Conservation (phyloP, 2,329 filamentous ascomycete species). For the Mycosphaerella sp. region DNA sequence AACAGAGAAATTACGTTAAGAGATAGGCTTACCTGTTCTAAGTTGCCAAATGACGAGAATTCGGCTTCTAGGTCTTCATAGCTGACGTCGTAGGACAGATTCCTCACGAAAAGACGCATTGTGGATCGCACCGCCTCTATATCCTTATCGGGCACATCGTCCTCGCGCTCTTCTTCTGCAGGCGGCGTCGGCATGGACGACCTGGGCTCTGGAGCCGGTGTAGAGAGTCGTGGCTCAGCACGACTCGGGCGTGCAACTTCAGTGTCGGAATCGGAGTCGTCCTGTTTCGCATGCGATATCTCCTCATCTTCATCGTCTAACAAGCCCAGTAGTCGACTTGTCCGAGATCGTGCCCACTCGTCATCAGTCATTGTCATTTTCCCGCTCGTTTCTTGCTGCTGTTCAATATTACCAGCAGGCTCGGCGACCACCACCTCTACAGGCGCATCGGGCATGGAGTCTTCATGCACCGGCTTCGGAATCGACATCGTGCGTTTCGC, state of each 20-base stretch:
- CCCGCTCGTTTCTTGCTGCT: background rate
- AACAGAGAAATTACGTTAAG: constrained; percentile 23
- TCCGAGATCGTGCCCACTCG: constrained; percentile 87
- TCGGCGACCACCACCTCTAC: constrained; percentile 18
- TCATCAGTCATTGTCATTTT: constrained; percentile 59
- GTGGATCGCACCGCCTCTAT: constrained; percentile 63
- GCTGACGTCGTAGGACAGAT: constrained; percentile 72
- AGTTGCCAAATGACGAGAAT: constrained; percentile 65
- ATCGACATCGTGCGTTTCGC: constrained; percentile 31
- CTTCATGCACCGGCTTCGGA: background rate
- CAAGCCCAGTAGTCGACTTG: constrained; percentile 77
- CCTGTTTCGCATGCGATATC: constrained; percentile 15
- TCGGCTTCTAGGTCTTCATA: constrained; percentile 68
- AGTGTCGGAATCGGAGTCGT: constrained; percentile 15
- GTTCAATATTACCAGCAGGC: background rate
- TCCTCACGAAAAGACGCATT: constrained; percentile 78
- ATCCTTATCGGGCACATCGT: constrained; percentile 41
- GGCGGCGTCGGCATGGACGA: constrained; percentile 25
- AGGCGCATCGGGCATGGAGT: background rate
- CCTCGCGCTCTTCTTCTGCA: constrained; percentile 32
- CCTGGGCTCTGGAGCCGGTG: constrained; percentile 4
- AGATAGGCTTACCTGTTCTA: constrained; percentile 73
- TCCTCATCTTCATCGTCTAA: constrained; percentile 59
- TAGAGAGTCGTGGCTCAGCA: background rate
- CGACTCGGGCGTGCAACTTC: constrained; percentile 7